These are phyloP conservation scores for Nakazawaea holstii DNA, from an alignment of 805 yeast species.

Conservation along the genomic window DNA sequence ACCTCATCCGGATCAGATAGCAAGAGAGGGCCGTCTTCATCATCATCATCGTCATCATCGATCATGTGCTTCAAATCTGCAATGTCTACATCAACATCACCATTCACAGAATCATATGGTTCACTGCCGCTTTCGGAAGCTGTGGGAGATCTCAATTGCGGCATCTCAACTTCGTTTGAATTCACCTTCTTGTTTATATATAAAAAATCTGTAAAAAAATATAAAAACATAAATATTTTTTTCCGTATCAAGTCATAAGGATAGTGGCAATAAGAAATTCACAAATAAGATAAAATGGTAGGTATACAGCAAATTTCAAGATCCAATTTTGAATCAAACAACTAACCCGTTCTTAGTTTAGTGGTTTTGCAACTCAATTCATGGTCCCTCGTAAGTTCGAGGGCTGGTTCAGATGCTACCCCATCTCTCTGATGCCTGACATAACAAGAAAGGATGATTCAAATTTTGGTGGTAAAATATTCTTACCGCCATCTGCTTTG, in stretches of 20 bases:
- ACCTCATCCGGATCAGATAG: slow-evolving; percentile 9
- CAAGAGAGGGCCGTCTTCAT: slow-evolving; percentile 27
- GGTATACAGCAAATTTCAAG: not conserved
- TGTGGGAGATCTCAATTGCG: not conserved
- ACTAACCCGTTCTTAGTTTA: slow-evolving; percentile 8
- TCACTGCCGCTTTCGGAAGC: not conserved
- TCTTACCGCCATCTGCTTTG: slow-evolving; percentile 89
- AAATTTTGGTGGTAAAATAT: slow-evolving; percentile 93
- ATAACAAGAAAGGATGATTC: slow-evolving; percentile 64
- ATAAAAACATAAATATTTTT: too few species aligned
- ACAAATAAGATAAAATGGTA: not conserved
- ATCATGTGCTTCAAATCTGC: slow-evolving; percentile 22
- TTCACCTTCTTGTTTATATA: too few species aligned
- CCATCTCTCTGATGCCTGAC: slow-evolving; percentile 86
- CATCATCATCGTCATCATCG: slow-evolving; percentile 19
- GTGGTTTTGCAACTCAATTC: slow-evolving; percentile 11
- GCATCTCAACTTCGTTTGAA: too few species aligned
- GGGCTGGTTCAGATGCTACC: slow-evolving; percentile 89
- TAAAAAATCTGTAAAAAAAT: too few species aligned
- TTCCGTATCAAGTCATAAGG: too few species aligned
- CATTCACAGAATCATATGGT: slow-evolving; percentile 13
- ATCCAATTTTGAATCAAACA: not conserved
- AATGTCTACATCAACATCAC: slow-evolving; percentile 20
- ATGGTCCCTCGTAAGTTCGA: slow-evolving; percentile 46
- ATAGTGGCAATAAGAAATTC: not conserved